These are phyloP conservation scores for Mucor velutinosus DNA, from an alignment of 371 early-diverging fungal species.

Conservation along the genomic window DNA sequence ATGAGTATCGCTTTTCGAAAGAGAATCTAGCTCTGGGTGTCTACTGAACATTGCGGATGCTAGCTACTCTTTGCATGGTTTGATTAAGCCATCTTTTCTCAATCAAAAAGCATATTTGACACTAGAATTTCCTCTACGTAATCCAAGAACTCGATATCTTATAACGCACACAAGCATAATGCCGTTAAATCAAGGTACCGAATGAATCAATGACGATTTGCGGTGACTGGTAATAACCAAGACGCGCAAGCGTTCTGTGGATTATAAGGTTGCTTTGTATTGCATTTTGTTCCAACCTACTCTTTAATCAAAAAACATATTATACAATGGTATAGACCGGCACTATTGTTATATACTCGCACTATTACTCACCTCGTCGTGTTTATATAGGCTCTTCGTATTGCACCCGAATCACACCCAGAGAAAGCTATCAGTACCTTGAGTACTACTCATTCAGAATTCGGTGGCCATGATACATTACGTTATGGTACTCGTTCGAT, in stretches of 20 bases:
- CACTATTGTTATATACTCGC: background rate
- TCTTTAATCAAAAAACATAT: background rate
- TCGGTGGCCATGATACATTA: conserved; percentile 85
- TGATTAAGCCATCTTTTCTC: background rate
- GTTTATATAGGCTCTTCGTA: conserved; percentile 33
- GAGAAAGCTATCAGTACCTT: conserved; percentile 47
- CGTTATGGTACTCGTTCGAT: conserved; percentile 81
- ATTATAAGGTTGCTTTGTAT: background rate
- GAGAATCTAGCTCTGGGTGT: too few relatives aligned
- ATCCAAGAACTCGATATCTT: background rate
- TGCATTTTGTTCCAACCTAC: background rate
- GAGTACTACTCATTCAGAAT: conserved; percentile 63
- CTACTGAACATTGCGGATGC: background rate
- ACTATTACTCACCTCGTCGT: background rate
- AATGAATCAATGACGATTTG: background rate
- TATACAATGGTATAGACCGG: background rate
- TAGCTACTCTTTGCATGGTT: too few relatives aligned
- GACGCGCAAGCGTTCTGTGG: conserved; percentile 16
- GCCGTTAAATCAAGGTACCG: background rate
- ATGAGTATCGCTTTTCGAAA: too few relatives aligned
- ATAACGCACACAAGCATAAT: background rate
- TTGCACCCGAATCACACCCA: conserved; percentile 51
- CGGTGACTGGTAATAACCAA: background rate
- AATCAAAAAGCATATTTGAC: background rate
- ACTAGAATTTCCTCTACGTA: background rate